Conservation (phyloP, 2,329 filamentous ascomycete species). For the Aspergillus sp. region DNA sequence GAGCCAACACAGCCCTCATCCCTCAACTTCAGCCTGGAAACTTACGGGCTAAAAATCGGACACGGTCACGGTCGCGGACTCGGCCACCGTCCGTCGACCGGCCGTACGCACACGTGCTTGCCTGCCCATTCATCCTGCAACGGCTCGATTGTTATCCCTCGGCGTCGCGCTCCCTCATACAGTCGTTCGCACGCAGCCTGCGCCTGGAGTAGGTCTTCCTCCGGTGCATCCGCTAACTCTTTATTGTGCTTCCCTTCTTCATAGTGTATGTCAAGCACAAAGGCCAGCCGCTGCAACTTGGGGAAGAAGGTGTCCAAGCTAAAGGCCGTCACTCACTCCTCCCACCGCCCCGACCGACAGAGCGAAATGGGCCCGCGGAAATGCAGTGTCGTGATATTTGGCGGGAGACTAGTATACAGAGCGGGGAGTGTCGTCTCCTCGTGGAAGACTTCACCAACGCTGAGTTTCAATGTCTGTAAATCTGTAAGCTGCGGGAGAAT, state of each 20-base stretch:
- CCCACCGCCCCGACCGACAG: constrained; percentile 18
- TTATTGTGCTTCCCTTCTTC: background rate
- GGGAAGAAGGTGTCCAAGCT: constrained; percentile 19
- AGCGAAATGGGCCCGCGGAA: constrained; percentile 27
- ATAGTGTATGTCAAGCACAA: constrained; percentile 24
- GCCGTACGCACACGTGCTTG: constrained; percentile 1
- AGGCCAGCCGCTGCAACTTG: constrained; percentile 20
- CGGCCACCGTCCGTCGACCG: constrained; percentile 25
- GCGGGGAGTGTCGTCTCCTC: constrained; percentile 15
- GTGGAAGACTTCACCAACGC: constrained; percentile 24
- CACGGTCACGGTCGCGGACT: background rate
- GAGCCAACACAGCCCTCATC: too few species aligned
- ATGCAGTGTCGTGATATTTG: constrained; percentile 23
- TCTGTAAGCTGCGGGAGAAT: constrained; percentile 15
- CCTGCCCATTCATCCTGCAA: constrained; percentile 17
- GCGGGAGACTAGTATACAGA: constrained; percentile 22
- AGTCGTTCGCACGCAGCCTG: constrained; percentile 20
- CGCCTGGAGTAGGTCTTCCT: constrained; percentile 11
- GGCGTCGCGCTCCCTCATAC: constrained; percentile 13
- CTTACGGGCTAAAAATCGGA: too few species aligned
- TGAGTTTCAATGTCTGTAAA: constrained; percentile 19
- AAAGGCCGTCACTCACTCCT: constrained; percentile 25
- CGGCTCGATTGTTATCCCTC: constrained; percentile 19
- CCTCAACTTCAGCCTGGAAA: too few species aligned
- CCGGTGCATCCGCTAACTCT: background rate